Conservation (phyloP, 441 rosid species). For the Jatropha podagrica region DNA sequence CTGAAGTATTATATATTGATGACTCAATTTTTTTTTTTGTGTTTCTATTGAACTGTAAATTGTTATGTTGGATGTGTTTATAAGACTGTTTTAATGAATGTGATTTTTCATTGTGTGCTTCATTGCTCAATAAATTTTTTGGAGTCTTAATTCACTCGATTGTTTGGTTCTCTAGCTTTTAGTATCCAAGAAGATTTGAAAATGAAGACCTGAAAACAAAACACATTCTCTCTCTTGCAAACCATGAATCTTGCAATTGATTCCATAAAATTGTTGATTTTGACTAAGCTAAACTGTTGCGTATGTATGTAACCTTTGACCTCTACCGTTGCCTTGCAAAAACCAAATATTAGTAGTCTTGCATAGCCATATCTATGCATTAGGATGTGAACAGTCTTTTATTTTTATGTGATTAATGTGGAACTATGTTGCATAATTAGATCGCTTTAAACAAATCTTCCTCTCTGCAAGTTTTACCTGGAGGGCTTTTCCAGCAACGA, state of each 20-base stretch:
- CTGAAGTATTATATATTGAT: no score
- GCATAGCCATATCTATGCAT: background rate
- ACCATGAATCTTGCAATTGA: background rate
- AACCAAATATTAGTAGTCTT: background rate
- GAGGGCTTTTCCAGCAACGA: conserved; percentile 91
- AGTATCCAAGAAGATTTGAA: background rate
- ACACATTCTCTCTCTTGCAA: background rate
- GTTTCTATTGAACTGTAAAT: background rate
- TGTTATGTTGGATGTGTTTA: background rate
- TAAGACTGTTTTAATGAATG: background rate
- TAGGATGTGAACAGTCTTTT: background rate
- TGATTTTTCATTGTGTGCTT: background rate
- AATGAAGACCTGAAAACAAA: background rate
- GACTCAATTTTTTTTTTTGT: background rate
- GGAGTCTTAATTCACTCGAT: background rate
- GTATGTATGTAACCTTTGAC: background rate
- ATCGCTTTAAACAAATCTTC: conserved; percentile 91
- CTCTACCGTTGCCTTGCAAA: background rate
- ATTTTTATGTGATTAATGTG: conserved; percentile 12
- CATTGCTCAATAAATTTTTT: background rate
- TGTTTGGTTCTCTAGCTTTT: background rate
- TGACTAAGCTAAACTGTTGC: background rate
- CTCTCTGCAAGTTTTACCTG: conserved; percentile 90
- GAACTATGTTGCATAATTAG: conserved; percentile 36
- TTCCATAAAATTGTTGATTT: background rate